Base-by-base conservation (phyloP, 306 rosid species). In the Chamaecrista fasciculata region DNA sequence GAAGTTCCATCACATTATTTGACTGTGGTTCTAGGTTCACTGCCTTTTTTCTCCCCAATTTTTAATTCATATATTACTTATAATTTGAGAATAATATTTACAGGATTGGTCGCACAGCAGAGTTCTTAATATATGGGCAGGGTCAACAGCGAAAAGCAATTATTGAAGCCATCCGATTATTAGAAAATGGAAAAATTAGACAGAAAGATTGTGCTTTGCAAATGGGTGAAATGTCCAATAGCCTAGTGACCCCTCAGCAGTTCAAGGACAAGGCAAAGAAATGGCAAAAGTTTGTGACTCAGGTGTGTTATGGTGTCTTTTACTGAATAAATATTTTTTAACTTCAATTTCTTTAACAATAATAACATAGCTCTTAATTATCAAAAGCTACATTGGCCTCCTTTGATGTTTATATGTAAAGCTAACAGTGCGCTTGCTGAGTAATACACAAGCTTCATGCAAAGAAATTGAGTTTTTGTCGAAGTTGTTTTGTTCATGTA, bases 91-190 rank as follows among this genome's bases (percentile, higher is more conserved):
- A 68, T 55, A 36, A 10, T 43, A 51, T 66, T 75, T 82, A 68
- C 69, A 94, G 98, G 86, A 73, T 94, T 70, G 96, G 78, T 59
- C 97, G 95, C 43, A 90, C 97, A 63, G 69, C 95, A 8, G 97
- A 94, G 44, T 94, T 94, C 81, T 81, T 86, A 55, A 87, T 94
- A 75, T 94, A 94, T 74, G 98, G 98, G 49, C 98, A 88, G 58
- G 90, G 87, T 25, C 98, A 94, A 62, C 97, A 94, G 70, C 84
- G 92, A 66, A 88, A 90, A 77, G 98, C 98, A 69, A 73, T 82
- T 60, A 86, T 90, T 74, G 98, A 94, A 84, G 96, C 98, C 53
- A 34, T 83, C 58, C 80, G 98, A 67, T 62, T 94, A 60, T 67
- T 79, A 14, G 94, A 90, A 77, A 82, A 78, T 48, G 89, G 64